Percentiles rank a stretch among this genome's conserved stretches.
Evolutionary conservation across 2,329 filamentous ascomycete genomes (phyloP).

Genomic region (Dryadomyces quercus-mongolicae): DNA sequence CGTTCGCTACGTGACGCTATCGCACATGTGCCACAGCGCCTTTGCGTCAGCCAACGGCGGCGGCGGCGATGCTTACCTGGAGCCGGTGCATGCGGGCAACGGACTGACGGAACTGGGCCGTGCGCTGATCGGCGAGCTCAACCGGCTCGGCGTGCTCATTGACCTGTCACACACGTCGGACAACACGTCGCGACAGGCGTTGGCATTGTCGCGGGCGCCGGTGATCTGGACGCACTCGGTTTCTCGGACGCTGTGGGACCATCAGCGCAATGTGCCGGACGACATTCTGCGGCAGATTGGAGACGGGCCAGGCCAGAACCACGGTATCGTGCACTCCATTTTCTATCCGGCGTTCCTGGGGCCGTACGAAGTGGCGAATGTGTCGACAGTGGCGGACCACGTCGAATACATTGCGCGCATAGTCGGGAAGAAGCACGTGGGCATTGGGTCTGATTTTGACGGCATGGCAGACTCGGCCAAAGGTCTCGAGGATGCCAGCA

Average conservation of each 20-base stretch:
- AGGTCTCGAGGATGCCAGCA: conserved; percentile 73
- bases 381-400: conserved; percentile 50
- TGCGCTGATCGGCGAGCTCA: not conserved
- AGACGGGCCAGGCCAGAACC: conserved; percentile 15
- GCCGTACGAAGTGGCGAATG: conserved; percentile 42
- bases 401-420: conserved; percentile 68
- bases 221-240: conserved; percentile 2
- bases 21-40: conserved; percentile 5
- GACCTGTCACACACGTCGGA: conserved; percentile 6
- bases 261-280: conserved; percentile 27
- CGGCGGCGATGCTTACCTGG: not conserved
- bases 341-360: conserved; percentile 18
- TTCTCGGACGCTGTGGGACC: not conserved
- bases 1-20: conserved; percentile 15
- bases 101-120: conserved; percentile 1
- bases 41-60: not conserved
- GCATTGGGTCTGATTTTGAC: conserved; percentile 81
- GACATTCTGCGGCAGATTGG: conserved; percentile 22
- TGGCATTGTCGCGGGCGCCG: not conserved
- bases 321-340: conserved; percentile 25
- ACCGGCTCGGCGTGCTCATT: conserved; percentile 6
- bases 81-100: not conserved
- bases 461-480: conserved; percentile 53
- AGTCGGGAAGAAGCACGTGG: conserved; percentile 79
- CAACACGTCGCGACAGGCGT: conserved; percentile 5